Conservation (phyloP, 495 filamentous ascomycete species). For the Penicillium silybi region DNA sequence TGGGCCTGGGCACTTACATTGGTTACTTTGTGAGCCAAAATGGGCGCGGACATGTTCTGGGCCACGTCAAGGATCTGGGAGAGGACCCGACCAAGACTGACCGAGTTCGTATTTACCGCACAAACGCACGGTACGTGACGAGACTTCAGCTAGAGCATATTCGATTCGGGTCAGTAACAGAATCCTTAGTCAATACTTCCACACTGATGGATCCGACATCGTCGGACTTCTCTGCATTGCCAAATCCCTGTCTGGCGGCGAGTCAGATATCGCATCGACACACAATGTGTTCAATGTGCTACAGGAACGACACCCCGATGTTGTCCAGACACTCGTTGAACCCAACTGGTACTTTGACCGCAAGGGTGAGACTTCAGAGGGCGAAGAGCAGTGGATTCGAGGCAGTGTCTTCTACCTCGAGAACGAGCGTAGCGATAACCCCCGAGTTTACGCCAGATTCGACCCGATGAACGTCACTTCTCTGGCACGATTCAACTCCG, state of each 20-base stretch:
- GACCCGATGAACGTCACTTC: conserved; percentile 70
- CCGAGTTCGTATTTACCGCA: conserved; percentile 82
- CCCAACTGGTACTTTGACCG: conserved; percentile 88
- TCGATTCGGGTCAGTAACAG: background rate
- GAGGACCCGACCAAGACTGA: conserved; percentile 79
- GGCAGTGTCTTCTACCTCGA: conserved; percentile 68
- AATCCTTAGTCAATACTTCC: conserved; percentile 61
- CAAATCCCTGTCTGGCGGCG: conserved; percentile 69
- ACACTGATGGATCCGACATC: conserved; percentile 72
- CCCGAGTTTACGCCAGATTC: conserved; percentile 45
- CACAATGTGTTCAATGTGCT: conserved; percentile 77
- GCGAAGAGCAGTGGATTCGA: conserved; percentile 68
- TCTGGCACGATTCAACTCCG: conserved; percentile 56
- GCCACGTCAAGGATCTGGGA: conserved; percentile 86
- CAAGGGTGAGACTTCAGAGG: conserved; percentile 70
- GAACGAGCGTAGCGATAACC: conserved; percentile 29
- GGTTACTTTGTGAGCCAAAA: conserved; percentile 88
- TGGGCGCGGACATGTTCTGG: conserved; percentile 79
- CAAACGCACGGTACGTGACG: conserved; percentile 66
- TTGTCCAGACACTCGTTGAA: conserved; percentile 61
- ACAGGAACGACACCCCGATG: conserved; percentile 67
- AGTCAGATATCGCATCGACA: conserved; percentile 71
- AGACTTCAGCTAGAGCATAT: background rate
- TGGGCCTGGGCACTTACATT: conserved; percentile 83
- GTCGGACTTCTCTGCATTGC: conserved; percentile 79